These are phyloP conservation scores for Penicillium sp. DNA, from an alignment of 2,329 filamentous ascomycete genomes.

Conservation along the genomic window DNA sequence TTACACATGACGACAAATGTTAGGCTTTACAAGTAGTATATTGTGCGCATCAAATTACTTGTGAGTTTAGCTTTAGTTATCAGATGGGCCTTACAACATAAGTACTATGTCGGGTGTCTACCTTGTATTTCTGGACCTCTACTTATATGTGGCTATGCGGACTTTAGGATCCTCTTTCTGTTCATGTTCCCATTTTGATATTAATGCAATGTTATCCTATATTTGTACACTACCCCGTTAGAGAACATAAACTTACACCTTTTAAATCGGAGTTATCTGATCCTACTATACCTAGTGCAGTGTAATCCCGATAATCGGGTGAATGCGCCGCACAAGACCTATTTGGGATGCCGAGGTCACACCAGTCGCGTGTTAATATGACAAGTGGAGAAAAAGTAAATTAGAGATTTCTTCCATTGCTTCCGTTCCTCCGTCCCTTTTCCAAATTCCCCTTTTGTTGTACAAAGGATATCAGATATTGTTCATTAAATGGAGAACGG, in stretches of 20 bases:
- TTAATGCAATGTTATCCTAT: neutral
- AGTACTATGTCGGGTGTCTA: neutral
- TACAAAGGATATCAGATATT: neutral
- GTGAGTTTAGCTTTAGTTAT: neutral
- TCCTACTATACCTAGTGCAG: neutral
- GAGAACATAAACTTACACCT: neutral
- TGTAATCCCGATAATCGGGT: constrained; percentile 7
- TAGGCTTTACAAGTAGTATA: neutral
- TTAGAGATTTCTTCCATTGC: neutral
- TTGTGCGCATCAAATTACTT: neutral
- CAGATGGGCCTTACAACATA: neutral
- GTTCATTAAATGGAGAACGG: neutral
- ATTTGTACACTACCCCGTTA: neutral
- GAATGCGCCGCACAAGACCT: neutral
- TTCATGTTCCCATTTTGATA: neutral
- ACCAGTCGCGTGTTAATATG: constrained; percentile 3
- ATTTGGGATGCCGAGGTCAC: constrained; percentile 6
- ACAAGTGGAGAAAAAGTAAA: neutral
- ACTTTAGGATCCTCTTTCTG: neutral
- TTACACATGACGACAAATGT: neutral
- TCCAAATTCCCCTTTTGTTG: neutral
- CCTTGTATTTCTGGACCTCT: neutral
- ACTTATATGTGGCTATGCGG: neutral
- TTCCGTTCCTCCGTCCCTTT: neutral
- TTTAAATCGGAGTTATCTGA: neutral